Evolutionary conservation across 208 protist species (phyloP), one percentile per base, ranked within the genome.

Genomic region (Lotmaria passim): DNA sequence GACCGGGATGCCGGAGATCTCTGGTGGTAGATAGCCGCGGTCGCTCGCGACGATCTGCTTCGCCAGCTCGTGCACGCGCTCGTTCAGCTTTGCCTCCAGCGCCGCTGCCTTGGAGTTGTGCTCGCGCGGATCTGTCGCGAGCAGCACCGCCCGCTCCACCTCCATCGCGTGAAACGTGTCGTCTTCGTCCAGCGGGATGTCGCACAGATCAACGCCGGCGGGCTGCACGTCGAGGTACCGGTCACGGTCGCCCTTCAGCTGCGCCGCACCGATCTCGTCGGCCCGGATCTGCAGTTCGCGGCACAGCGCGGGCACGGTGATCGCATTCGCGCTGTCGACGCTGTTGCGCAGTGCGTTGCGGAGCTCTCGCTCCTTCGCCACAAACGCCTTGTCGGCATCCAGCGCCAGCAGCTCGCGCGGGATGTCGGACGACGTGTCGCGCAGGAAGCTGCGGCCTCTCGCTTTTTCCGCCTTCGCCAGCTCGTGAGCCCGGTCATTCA

Each of bases 131-230:
- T 79, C 80, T 30, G 86, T 48, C 23, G 79, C 86, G 30, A 82
- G 75, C 50, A 86, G 59, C n/a, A 89, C 75, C 33, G 84, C 86
- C 8, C 90, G 85, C 65, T 89, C 39, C 43, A 90, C 48, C 69
- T 95, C 87, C 57, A 85, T 51, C 28, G 69, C 62, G 21, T 62
- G 65, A 59, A 83, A 95, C 3, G 17, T 19, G 30, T 62, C 26
- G 67, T 95, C 90, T 34, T 50, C 52, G 60, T 91, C 84, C 10
- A 95, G 61, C 2, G 80, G 78, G 28, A 93, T 53, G 72, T 93
- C 86, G 38, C 48, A 69, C 28, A 87, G 43, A 30, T 87, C 82
- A 12, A 95, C 81, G 31, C 84, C 87, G 12, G 81, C 74, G 8
- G 73, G 69, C 34, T 89, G 57, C 24, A 75, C 36, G 31, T 82